Evolutionary conservation across 331 rosid species (phyloP), one percentile per base, ranked within the genome.

Genomic region (Prunus yedoensis): DNA sequence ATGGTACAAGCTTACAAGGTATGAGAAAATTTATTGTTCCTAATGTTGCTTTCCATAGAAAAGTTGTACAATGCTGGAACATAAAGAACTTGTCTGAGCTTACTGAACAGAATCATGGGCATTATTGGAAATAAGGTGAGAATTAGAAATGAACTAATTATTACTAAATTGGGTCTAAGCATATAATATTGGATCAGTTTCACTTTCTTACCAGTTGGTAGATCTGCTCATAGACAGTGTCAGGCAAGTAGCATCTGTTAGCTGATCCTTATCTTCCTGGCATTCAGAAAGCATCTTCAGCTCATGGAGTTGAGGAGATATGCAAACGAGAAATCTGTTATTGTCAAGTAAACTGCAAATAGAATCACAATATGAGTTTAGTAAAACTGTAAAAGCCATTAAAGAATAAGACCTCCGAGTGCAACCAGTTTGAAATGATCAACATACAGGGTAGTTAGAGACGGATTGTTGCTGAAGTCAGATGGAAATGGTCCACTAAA

Each of bases 261-360:
- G 85, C 64, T 64, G 81, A 43, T 79, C 60, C 58, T 85, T 83
- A 67, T 77, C 77, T 20, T 59, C 79, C 60, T 68, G 82, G 76
- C 65, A 66, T 79, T 91, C 88, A 67, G 89, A 83, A 66, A 76
- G 46, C 41, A 47, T 66, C 75, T 68, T 74, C 66, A 81, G 84
- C 45, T 81, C 74, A 43, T 84, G 56, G 56, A 73, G 75, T 69
- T 87, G 86, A 8, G 88, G 83, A 71, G 89, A 71, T 18, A 81
- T 43, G 83, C 43, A 66, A 59, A 58, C 73, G 53, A 89, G 93
- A 78, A 81, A 59, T 61, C 78, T 74, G 73, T 91, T 91, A 69
- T 87, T 83, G 81, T 89, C 96, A 65, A 91, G 86, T 78, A 91
- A 86, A 73, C 96, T 91, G 82, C 80, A 41, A 73, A 3, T 38